Conservation (phyloP, 257 asterid genomes). For the Asclepias syriaca region DNA sequence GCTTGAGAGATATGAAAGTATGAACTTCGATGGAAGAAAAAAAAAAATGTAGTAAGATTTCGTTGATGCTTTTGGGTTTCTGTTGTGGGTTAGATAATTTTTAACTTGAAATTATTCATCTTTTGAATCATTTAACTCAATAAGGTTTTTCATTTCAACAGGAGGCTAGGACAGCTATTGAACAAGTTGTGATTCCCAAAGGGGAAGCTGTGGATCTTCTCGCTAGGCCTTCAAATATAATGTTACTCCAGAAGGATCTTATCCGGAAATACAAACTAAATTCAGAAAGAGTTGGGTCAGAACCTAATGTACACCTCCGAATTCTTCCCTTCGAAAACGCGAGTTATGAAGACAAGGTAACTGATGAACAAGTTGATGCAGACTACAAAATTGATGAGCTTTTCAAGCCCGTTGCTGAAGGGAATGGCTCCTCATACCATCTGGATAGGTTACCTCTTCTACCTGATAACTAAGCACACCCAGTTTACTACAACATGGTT, state of each 20-base stretch:
- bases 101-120: not conserved
- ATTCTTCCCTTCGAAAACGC: constrained; percentile 53
- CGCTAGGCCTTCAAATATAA: constrained; percentile 64
- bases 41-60: too few relatives aligned
- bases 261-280: constrained; percentile 71
- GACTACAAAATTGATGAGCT: constrained; percentile 28
- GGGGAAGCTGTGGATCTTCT: constrained; percentile 80
- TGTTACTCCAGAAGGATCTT: constrained; percentile 83
- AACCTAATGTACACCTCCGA: constrained; percentile 48
- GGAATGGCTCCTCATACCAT: constrained; percentile 49
- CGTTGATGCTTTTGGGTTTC: not conserved
- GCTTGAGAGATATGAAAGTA: too few relatives aligned
- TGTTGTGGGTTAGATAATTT: not conserved
- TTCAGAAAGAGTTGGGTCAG: constrained; percentile 68
- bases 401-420: constrained; percentile 28
- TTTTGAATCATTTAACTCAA: not conserved
- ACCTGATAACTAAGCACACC: constrained; percentile 35
- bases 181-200: constrained; percentile 75
- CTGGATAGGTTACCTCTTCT: constrained; percentile 68
- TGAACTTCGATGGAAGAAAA: too few relatives aligned
- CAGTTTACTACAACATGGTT: not conserved
- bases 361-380: constrained; percentile 32
- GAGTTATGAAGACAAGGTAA: constrained; percentile 33
- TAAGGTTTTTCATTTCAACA: constrained; percentile 12
- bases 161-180: constrained; percentile 91